phyloP scores from a whole-genome alignment of 306 rosid species.

The Cucurbita moschata region DNA sequence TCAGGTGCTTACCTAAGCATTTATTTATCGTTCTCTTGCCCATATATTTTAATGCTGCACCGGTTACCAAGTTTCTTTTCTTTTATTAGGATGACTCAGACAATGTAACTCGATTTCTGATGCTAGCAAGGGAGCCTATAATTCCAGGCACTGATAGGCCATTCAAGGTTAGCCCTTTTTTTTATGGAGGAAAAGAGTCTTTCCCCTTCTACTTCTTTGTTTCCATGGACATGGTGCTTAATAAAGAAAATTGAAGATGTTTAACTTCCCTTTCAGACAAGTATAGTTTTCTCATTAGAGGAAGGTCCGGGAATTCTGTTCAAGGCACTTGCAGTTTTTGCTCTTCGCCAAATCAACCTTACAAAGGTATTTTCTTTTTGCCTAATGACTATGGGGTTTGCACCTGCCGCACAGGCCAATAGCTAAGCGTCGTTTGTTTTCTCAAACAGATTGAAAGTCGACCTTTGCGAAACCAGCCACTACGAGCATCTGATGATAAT shows the following conservation, averaged over 20 bases:
- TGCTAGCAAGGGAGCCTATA: slow-evolving; percentile 90
- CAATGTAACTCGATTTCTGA: slow-evolving; percentile 79
- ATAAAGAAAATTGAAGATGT: slow-evolving; percentile 1
- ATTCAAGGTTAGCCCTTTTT: slow-evolving; percentile 71
- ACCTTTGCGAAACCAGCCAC: slow-evolving; percentile 67
- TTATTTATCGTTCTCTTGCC: background rate
- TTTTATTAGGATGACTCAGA: slow-evolving; percentile 68
- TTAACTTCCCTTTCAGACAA: slow-evolving; percentile 42
- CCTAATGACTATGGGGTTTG: background rate
- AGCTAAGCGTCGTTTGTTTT: slow-evolving; percentile 16
- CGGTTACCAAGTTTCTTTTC: slow-evolving; percentile 15
- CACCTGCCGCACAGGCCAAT: background rate
- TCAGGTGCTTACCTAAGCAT: slow-evolving; percentile 38
- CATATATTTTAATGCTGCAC: slow-evolving; percentile 1
- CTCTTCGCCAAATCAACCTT: slow-evolving; percentile 78
- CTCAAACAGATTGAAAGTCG: slow-evolving; percentile 82
- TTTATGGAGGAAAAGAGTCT: no score
- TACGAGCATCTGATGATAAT: slow-evolving; percentile 51
- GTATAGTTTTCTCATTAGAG: slow-evolving; percentile 91
- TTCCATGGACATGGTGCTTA: background rate
- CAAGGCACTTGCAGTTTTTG: slow-evolving; percentile 97
- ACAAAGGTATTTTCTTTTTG: slow-evolving; percentile 40
- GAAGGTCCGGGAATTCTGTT: slow-evolving; percentile 95
- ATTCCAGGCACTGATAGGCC: slow-evolving; percentile 83
- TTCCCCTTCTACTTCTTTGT: background rate